These are phyloP conservation scores for Solanum ossicruentum DNA, from an alignment of 257 asterid genomes.

Conservation along the genomic window DNA sequence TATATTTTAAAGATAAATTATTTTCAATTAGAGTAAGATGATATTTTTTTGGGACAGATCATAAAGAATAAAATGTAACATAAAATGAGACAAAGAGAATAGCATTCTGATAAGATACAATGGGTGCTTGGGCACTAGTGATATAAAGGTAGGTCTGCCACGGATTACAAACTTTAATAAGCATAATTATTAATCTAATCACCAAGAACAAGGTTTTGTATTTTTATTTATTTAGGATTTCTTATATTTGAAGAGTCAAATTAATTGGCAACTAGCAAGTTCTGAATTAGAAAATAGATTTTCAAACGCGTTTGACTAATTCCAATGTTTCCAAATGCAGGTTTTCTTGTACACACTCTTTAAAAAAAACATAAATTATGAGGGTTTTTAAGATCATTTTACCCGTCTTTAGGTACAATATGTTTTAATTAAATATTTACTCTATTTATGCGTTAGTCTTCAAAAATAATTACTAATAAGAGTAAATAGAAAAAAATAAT, in stretches of 20 bases:
- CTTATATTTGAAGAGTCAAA: background rate
- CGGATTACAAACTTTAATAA: background rate
- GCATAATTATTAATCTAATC: background rate
- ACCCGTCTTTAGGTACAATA: background rate
- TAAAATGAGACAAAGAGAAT: too few relatives aligned
- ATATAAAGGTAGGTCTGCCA: background rate
- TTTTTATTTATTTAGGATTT: background rate
- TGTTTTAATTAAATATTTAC: background rate
- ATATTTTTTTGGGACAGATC: too few relatives aligned
- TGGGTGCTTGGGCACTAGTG: background rate
- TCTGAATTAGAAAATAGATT: background rate
- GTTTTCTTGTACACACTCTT: background rate
- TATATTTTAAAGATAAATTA: too few relatives aligned
- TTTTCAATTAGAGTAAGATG: too few relatives aligned
- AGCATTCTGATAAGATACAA: background rate
- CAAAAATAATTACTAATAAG: background rate
- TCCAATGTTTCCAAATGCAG: background rate
- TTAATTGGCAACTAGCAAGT: background rate
- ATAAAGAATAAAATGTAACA: accelerated
- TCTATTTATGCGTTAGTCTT: background rate
- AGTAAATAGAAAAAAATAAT: background rate
- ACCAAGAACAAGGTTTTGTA: background rate
- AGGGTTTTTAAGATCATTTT: background rate
- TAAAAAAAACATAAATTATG: background rate
- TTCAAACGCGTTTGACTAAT: background rate